Conservation (phyloP, 2,329 filamentous ascomycete species). For the Coleophoma eucalyptorum region DNA sequence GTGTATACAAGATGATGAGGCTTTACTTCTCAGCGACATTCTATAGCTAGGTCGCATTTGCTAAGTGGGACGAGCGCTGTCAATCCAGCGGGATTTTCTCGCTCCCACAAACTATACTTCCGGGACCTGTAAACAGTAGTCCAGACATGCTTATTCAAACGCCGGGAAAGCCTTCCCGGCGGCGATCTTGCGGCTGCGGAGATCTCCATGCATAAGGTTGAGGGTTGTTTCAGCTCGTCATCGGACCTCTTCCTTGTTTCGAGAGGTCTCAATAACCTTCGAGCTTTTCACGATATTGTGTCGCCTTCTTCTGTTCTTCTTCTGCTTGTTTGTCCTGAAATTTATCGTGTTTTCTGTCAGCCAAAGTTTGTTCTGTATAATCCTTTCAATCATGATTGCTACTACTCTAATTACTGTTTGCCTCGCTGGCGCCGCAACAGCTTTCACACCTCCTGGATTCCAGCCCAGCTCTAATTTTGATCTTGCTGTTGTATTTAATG, state of each 20-base stretch:
- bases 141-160: not conserved
- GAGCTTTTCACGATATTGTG: too few relatives aligned
- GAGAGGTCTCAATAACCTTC: not conserved
- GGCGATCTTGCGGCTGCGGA: not conserved
- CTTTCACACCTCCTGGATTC: constrained; percentile 22
- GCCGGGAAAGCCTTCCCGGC: not conserved
- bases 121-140: not conserved
- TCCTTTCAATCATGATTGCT: constrained; percentile 12
- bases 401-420: constrained; percentile 14
- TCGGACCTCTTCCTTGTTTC: not conserved
- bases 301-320: not conserved
- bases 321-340: not conserved
- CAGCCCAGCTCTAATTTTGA: constrained; percentile 16
- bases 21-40: too few relatives aligned
- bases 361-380: not conserved
- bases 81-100: not conserved
- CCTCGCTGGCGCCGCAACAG: constrained; percentile 19
- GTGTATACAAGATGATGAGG: too few relatives aligned
- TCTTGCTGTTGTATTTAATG: constrained; percentile 20
- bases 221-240: not conserved
- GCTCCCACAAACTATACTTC: too few relatives aligned
- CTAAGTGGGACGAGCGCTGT: not conserved
- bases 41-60: not conserved
- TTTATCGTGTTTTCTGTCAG: not conserved
- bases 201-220: not conserved